phyloP scores from a whole-genome alignment of 108 stramenopile species.

The Aurantiochytrium sp. region DNA sequence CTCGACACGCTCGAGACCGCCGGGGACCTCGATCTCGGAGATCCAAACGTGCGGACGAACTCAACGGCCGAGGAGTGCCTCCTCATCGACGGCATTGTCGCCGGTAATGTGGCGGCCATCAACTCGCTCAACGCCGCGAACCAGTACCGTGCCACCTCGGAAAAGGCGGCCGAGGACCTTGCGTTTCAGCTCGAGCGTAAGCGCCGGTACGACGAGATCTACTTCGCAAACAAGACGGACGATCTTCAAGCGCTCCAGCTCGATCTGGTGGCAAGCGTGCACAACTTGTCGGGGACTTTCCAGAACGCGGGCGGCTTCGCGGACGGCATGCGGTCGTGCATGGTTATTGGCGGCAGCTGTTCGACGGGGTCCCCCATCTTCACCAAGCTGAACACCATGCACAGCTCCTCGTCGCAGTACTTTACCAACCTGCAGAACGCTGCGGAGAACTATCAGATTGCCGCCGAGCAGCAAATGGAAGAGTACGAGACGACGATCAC shows the following conservation, averaged over 20 bases:
- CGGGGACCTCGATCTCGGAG: background rate
- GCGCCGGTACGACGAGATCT: background rate
- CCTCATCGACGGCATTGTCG: background rate
- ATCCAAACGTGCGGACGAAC: background rate
- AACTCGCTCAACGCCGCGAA: background rate
- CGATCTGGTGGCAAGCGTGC: background rate
- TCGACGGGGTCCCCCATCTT: background rate
- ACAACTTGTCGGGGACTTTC: background rate
- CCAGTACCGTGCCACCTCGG: background rate
- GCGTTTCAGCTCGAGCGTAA: background rate
- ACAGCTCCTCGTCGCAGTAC: background rate
- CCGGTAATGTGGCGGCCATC: background rate
- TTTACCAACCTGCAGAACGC: background rate
- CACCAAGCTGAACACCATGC: background rate
- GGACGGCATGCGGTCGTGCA: background rate
- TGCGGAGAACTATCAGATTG: background rate
- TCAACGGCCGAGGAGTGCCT: background rate
- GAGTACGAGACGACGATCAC: background rate
- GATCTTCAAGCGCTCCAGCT: background rate
- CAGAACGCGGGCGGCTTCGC: background rate
- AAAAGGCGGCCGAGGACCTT: background rate
- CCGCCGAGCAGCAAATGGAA: background rate
- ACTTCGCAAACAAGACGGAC: background rate
- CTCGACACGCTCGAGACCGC: background rate
- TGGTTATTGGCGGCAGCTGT: background rate